Base-by-base conservation (phyloP, 352 stramenopile species). In the Pythium brachiatum region DNA sequence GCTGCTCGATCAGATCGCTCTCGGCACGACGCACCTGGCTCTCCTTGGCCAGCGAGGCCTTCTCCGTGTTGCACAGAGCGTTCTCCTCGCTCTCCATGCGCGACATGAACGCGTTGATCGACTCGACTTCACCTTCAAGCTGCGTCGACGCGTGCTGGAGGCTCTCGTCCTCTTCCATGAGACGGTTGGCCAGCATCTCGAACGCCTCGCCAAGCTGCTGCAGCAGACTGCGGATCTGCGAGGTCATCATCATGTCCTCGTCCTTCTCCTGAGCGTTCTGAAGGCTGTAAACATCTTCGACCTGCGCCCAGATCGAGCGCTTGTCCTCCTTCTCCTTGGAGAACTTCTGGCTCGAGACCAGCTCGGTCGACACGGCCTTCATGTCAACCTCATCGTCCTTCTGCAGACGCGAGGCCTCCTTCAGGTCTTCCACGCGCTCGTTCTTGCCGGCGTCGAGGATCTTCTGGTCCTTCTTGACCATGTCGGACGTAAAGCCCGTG, bases 211-310 rank as follows among this genome's bases (percentile, higher is more conserved):
- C 84, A 53, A 95, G 72, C 70, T 95, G 86, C 69, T 92, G 84
- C 29, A 95, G 71, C 53, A 95, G 64, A 26, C 83, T 89, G 53
- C 86, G 86, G 69, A 95, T 95, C 71, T 95, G 86, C 36, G 82
- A 92, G 46, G 86, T 95, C 86, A 95, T 95, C 86, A 95, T 95
- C 86, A 95, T 94, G 70, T 95, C 86, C 70, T 95, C 84, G 52
- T 95, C 86, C 79, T 95, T 94, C 73, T 94, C 86, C 70, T 95
- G 86, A 20, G 81, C 51, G 74, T 92, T 94, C 12, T 78, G 74
- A 13, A 90, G 70, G 51, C 73, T 87, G 75, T 95, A 95, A 44
- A 95, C 86, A 55, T 92, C 78, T 62, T 95, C 84, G 12, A 95
- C 76, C 66, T 92, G 74, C 0, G 83, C 84, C 86, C 86, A 95